These are phyloP conservation scores for Olyra latifolia DNA, from an alignment of 176 grass and related monocot species.

Conservation along the genomic window DNA sequence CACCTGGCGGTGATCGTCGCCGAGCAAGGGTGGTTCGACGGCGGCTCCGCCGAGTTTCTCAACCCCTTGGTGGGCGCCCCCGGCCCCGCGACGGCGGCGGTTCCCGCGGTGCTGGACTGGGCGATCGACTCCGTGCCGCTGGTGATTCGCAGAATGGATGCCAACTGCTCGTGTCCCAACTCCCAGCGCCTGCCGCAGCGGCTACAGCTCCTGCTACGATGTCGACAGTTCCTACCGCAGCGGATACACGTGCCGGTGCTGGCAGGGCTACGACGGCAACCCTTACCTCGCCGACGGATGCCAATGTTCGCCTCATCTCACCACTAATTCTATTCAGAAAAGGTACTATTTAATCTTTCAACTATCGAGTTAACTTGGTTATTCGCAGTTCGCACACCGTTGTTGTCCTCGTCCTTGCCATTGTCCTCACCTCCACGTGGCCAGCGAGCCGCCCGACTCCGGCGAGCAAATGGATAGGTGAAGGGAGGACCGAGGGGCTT, in stretches of 20 bases:
- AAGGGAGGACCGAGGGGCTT: too few species aligned
- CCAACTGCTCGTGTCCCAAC: slow-evolving; percentile 9
- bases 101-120: slow-evolving; percentile 23
- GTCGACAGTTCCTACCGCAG: too few species aligned
- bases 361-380: too few species aligned
- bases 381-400: too few species aligned
- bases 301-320: neutral
- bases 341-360: too few species aligned
- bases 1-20: neutral
- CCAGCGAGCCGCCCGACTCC: too few species aligned
- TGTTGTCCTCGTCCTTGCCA: too few species aligned
- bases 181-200: neutral
- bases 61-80: too few species aligned
- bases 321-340: too few species aligned
- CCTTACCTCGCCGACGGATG: neutral
- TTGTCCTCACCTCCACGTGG: too few species aligned
- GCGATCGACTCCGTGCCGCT: neutral
- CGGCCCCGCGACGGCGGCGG: neutral
- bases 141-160: accelerated
- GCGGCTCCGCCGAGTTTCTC: neutral
- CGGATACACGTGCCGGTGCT: neutral
- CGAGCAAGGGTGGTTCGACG: neutral
- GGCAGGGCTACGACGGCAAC: neutral
- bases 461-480: too few species aligned
- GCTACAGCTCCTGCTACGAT: neutral